Conservation (phyloP, 2,329 filamentous ascomycete genomes). For the Grosmannia penicillata region DNA sequence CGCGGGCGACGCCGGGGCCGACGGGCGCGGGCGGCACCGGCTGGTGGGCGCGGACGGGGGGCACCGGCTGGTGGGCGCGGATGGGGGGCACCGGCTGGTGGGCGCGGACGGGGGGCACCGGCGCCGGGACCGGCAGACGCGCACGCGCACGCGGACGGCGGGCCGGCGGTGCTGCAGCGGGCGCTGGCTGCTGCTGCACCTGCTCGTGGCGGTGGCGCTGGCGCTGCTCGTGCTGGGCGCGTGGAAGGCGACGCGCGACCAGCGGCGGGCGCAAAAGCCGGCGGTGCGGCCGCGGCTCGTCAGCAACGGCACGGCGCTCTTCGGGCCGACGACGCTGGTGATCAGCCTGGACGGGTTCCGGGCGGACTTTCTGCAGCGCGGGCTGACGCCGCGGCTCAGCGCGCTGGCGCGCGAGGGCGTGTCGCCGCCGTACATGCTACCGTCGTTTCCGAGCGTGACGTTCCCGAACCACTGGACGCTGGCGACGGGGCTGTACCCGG, state of each 20-base stretch:
- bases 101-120: too few relatives aligned
- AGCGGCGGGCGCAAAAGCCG: background rate
- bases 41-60: constrained; percentile 26
- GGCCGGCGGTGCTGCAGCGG: constrained; percentile 28
- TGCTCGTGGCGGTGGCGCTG: constrained; percentile 36
- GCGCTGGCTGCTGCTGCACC: constrained; percentile 37
- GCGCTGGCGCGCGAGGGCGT: constrained; percentile 69
- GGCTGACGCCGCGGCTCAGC: constrained; percentile 68
- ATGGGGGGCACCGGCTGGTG: too few relatives aligned
- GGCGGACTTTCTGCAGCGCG: constrained; percentile 77
- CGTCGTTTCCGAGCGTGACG: constrained; percentile 89
- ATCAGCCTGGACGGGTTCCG: constrained; percentile 94
- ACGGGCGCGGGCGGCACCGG: constrained; percentile 36
- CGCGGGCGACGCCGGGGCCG: constrained; percentile 42
- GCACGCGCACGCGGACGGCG: constrained; percentile 20
- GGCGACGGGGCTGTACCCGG: constrained; percentile 81
- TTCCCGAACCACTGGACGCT: constrained; percentile 95
- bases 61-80: too few relatives aligned
- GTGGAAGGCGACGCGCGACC: constrained; percentile 39
- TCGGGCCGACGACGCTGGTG: constrained; percentile 81
- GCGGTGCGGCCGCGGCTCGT: constrained; percentile 16
- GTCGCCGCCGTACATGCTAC: constrained; percentile 82
- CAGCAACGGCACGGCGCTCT: constrained; percentile 77
- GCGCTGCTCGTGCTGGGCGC: constrained; percentile 39
- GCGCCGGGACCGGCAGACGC: background rate